Evolutionary conservation across 2,329 filamentous ascomycete species (phyloP), one percentile per base, ranked within the genome.

Genomic region (Diaporthe eres): DNA sequence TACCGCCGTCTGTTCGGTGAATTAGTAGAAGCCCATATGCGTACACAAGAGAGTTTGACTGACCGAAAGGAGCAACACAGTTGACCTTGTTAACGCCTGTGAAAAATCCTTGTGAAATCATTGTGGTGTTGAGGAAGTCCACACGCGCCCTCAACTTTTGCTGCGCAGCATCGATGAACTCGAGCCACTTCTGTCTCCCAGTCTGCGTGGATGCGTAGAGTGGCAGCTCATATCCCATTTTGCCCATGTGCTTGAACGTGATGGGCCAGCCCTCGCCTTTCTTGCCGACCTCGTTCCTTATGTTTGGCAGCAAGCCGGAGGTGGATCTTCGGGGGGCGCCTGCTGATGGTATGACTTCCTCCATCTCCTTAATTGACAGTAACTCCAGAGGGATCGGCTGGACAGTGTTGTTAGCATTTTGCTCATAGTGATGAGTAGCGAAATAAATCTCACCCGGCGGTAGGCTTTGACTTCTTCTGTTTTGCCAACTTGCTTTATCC

Each of bases 381-480:
- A 99, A 89, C 83, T 99, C 97, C 44, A 99, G 87, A 19, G 97
- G 97, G 79, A 99, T 99, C 0, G 97, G 97, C 87, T 96, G 75
- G 75, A 79, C 72, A 79, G 75, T 34, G 71, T 19, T 4, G 71
- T 80, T 71, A 81, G 79, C 55, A 53, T 42, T 34, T 25, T 22
- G 28, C 44, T 53, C 12, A 22, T 34, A 4, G 17, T 10, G 17
- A 19, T 25, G 13, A 44, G n/a, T 4, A n/a, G 34, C 47, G 25
- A 19, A 25, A 22, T 28, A 28, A 5, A 25, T 82, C 86, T 84
- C 83, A 89, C 88, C 78, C 92, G 95, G 81, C 95, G 92, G 85
- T 98, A 98, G 0, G 98, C 97, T 82, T 97, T 97, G 77, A 97
- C 93, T 82, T 98, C 96, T 83, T 99, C 97, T 58, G 91, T 91